phyloP scores from a whole-genome alignment of 2,329 filamentous ascomycete species.

The Pseudomassariella vexata region DNA sequence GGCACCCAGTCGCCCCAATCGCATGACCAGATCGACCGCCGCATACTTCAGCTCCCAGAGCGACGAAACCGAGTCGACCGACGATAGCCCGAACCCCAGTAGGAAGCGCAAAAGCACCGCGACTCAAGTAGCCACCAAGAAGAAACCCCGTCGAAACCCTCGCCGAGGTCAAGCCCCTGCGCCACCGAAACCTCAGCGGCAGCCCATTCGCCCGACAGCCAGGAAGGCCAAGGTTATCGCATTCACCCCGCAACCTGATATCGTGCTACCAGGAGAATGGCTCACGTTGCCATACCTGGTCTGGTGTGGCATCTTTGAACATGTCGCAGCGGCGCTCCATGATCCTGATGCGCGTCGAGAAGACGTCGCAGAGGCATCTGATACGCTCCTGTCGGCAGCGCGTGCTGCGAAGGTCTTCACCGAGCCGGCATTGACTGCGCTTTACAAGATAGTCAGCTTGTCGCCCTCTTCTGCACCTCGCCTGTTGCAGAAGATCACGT shows the following conservation, averaged over 20 bases:
- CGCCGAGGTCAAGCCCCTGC: too few species aligned
- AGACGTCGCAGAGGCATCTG: constrained; percentile 32
- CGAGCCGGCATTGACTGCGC: constrained; percentile 66
- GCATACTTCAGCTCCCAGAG: too few species aligned
- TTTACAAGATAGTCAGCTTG: constrained; percentile 67
- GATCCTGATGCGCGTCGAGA: constrained; percentile 32
- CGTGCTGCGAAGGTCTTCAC: constrained; percentile 58
- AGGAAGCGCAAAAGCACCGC: too few species aligned
- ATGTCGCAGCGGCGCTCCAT: constrained; percentile 56
- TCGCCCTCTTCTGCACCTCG: constrained; percentile 34
- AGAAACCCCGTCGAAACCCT: too few species aligned
- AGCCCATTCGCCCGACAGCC: too few species aligned
- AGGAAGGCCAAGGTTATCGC: too few species aligned
- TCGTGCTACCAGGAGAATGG: constrained; percentile 8
- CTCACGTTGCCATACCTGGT: constrained; percentile 6
- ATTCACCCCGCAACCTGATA: not conserved
- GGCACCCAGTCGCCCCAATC: constrained; percentile 14
- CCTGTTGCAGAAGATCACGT: constrained; percentile 27
- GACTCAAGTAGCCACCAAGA: too few species aligned
- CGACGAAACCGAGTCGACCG: too few species aligned
- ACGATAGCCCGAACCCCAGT: too few species aligned
- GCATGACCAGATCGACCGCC: constrained; percentile 18
- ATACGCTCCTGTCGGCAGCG: constrained; percentile 54
- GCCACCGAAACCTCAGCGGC: too few species aligned
- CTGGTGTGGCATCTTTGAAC: constrained; percentile 48